Evolutionary conservation across 805 yeast species (phyloP).

Genomic region (Yamadazyma endophytica): DNA sequence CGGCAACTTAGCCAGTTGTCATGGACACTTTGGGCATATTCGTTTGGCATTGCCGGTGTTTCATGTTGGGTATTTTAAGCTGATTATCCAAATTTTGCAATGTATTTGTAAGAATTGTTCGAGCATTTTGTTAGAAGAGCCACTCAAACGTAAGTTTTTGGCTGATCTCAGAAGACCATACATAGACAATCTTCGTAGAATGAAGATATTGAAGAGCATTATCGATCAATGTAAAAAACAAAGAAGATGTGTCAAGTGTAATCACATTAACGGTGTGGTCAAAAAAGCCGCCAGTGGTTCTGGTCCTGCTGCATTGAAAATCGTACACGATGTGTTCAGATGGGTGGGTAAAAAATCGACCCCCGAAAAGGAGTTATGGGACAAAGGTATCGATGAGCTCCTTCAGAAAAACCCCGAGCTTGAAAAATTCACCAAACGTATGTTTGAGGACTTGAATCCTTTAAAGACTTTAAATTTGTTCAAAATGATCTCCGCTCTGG

Average conservation of each 20-base stretch:
- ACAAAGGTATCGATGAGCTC: conserved; percentile 76
- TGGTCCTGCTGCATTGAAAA: conserved; percentile 89
- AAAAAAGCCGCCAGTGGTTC: conserved; percentile 92
- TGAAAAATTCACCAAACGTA: conserved; percentile 79
- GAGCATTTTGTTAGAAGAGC: conserved; percentile 68
- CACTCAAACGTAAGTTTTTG: conserved; percentile 61
- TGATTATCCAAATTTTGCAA: conserved; percentile 83
- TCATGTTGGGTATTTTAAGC: conserved; percentile 95
- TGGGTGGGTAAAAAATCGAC: conserved; percentile 90
- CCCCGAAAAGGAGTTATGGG: conserved; percentile 84
- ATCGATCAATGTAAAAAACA: conserved; percentile 94
- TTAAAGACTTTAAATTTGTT: conserved; percentile 81
- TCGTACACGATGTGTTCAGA: conserved; percentile 92
- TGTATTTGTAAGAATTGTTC: conserved; percentile 90
- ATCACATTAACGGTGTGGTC: conserved; percentile 91
- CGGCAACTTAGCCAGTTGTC: conserved; percentile 89
- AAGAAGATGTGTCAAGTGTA: conserved; percentile 83
- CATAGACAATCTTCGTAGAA: conserved; percentile 84
- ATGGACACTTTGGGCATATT: conserved; percentile 97
- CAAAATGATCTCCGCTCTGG: conserved; percentile 79
- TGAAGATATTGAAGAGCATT: conserved; percentile 79
- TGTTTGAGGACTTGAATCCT: conserved; percentile 92
- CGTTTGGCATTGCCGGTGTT: conserved; percentile 92
- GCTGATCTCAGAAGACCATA: conserved; percentile 83
- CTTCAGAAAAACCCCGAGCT: conserved; percentile 77